Evolutionary conservation across 1,284 basidiomycete genomes (phyloP).

Genomic region (Austroboletus rostrupii): DNA sequence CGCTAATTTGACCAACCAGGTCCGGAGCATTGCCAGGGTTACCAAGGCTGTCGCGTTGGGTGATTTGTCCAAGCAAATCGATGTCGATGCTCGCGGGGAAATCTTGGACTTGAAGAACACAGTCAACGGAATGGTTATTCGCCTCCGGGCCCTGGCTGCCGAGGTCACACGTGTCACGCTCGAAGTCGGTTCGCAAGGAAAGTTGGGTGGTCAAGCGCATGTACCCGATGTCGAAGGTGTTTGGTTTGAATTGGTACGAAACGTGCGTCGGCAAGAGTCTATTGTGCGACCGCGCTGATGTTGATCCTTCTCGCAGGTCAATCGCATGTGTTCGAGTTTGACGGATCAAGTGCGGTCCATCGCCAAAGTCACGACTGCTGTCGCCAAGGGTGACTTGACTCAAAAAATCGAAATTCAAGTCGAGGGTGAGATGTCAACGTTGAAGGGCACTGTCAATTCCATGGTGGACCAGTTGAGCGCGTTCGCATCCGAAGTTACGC

Average conservation of each 20-base stretch:
- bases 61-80: conserved; percentile 93
- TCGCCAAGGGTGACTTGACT: conserved; percentile 84
- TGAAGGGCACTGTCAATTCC: conserved; percentile 82
- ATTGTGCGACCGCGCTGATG: not conserved
- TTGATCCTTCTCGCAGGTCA: conserved; percentile 52
- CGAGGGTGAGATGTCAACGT: conserved; percentile 87
- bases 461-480: conserved; percentile 90
- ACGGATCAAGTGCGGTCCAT: conserved; percentile 95
- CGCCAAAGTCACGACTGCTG: conserved; percentile 88
- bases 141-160: conserved; percentile 84
- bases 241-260: conserved; percentile 88
- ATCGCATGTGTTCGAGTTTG: conserved; percentile 89
- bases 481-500: conserved; percentile 92
- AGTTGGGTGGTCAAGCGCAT: conserved; percentile 87
- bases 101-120: conserved; percentile 97
- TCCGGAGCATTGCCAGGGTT: conserved; percentile 90
- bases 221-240: conserved; percentile 95
- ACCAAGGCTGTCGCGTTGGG: conserved; percentile 98
- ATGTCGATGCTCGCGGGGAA: conserved; percentile 94
- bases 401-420: conserved; percentile 89
- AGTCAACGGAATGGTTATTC: conserved; percentile 96
- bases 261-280: conserved; percentile 48
- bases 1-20: conserved; percentile 93
- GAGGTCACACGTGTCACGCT: conserved; percentile 96
- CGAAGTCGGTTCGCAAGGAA: conserved; percentile 89